Evolutionary conservation across 768 basidiomycete species (phyloP).

Genomic region (Mrakia blollopis): DNA sequence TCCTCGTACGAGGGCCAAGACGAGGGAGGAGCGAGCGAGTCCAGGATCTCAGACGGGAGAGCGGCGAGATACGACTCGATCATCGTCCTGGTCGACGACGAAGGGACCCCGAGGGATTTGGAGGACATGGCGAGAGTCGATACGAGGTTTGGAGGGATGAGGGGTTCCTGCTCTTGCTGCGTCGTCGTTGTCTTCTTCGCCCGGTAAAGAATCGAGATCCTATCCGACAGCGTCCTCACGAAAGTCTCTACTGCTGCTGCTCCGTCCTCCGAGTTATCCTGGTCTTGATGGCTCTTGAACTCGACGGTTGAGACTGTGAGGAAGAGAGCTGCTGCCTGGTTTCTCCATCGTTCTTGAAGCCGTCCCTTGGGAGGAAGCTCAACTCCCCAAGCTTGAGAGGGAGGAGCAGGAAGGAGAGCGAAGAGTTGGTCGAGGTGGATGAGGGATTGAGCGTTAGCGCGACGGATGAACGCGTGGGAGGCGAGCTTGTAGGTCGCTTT

Average conservation of each 20-base stretch:
- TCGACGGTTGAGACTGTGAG: constrained; percentile 5
- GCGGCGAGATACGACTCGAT: not conserved
- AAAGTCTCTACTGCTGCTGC: not conserved
- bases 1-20: not conserved
- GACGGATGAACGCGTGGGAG: constrained; percentile 4
- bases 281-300: not conserved
- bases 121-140: constrained; percentile 11
- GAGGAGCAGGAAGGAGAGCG: constrained; percentile 4
- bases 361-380: not conserved
- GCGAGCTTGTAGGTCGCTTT: not conserved
- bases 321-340: constrained; percentile 9
- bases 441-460: not conserved
- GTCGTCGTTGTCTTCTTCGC: not conserved
- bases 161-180: not conserved
- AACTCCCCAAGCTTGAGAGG: not conserved
- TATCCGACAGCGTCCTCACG: not conserved
- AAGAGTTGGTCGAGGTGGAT: not conserved
- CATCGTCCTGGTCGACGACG: not conserved
- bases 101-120: constrained; percentile 1
- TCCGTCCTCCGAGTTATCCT: not conserved
- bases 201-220: constrained; percentile 4
- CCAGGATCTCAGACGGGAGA: not conserved
- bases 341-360: constrained; percentile 11
- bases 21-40: not conserved
- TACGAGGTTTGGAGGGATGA: constrained; percentile 13